Base-by-base conservation (phyloP, 2,329 filamentous ascomycete species). In the Berkeleyomyces rouxiae region DNA sequence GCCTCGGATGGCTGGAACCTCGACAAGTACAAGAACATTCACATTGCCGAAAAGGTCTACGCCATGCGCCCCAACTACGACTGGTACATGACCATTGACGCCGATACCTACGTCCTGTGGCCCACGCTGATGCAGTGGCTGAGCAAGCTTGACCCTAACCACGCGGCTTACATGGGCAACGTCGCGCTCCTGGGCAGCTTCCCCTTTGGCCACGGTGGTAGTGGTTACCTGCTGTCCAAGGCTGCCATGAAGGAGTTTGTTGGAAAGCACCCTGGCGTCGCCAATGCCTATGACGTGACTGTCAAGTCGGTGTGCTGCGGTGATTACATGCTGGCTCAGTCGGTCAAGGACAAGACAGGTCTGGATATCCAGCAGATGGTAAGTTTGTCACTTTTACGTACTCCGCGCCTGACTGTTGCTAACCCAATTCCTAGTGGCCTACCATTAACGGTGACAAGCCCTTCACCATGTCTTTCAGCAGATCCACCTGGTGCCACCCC, bases 1-100 rank as follows among this genome's bases (percentile, higher is more conserved):
- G 64, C 68, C 43, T 44, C 67, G n/a, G 71, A 75, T 31, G 75
- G 74, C 1, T 83, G 80, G 81, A 74, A 72, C 16, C 70, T 84
- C 46, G 81, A 84, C 72, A 83, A 82, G 71, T 84, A 82, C 72
- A 84, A 84, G 70, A 82, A 82, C 68, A 72, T 82, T 55, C 80
- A 82, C 68, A 82, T 83, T 68, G 76, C 80, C 10, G 77, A 81
- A 70, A 79, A 81, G 70, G 70, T 78, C 0, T 82, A 77, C 67
- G 68, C 70, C 33, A 70, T 78, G 70, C 74, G 76, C 7, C 80
- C 80, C 7, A 68, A 74, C 63, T 77, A 77, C 63, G 78, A 82
- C 66, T 84, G 81, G 81, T 84, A 82, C 67, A 69, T 84, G 11
- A 83, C 81, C 66, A 74, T 83, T 65, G 81, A 83, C 61, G 78